Evolutionary conservation across 306 rosid genomes (phyloP), one percentile per base, ranked within the genome.

Genomic region (Begonia peltatifolia): DNA sequence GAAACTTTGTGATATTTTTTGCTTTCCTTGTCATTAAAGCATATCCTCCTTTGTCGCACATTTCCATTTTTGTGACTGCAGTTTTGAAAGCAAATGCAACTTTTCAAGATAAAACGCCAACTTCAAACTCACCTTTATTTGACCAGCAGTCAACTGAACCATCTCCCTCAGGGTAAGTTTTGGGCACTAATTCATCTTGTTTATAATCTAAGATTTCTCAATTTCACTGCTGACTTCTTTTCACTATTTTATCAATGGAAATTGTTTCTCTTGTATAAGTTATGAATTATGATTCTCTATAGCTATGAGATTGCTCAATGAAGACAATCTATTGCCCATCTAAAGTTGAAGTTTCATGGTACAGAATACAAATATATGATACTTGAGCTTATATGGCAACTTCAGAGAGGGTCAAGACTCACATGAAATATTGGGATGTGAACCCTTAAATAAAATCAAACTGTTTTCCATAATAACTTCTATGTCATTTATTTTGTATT

Each of bases 1-100:
- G 38, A 30, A 30, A 30, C 38, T 30, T 30, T 0, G 38, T 30
- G 38, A 5, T 30, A 30, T 30, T 30, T 5, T 30, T 30, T 30
- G 38, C 9, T 30, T 30, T 30, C 38, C 38, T 30, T 30, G 38
- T 30, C 38, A 7, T 4, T 16, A 44, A 44, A 2, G 12, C 48
- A 44, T 12, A 14, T 46, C 18, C 25, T 12, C 23, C 9, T 30
- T 30, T 30, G 8, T 30, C 9, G 7, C 6, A 30, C 38, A 30
- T 30, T 30, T 30, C 38, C 38, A 7, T 30, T 30, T n/a, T 14
- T 30, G 38, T 56, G 60, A 61, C 50, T 65, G 76, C 76, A 90
- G 99, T 90, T 59, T 69, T 90, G 65, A 90, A 90, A 76, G 76
- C 82, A 62, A 76, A 52, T 75, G 63, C 92, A 55, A 83, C 79